Evolutionary conservation across 2,329 filamentous ascomycete genomes (phyloP).

Genomic region (Sclerotiophoma versabilis): DNA sequence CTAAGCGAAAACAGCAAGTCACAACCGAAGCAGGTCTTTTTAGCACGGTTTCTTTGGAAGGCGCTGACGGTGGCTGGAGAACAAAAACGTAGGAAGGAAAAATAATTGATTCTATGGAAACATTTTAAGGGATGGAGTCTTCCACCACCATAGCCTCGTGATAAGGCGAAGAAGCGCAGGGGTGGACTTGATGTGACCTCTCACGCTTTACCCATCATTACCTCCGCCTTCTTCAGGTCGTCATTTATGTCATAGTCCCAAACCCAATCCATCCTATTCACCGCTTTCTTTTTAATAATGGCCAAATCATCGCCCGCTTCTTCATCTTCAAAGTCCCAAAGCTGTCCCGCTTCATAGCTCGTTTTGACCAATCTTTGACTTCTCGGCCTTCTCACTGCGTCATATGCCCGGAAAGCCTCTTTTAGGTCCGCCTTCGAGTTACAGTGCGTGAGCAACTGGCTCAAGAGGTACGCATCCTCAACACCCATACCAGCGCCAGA

Average conservation of each 20-base stretch:
- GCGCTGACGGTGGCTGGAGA: too few species aligned
- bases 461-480: slow-evolving; percentile 60
- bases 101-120: too few species aligned
- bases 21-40: too few species aligned
- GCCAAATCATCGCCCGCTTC: slow-evolving; percentile 44
- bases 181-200: too few species aligned
- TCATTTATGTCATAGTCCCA: slow-evolving; percentile 50
- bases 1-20: too few species aligned
- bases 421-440: slow-evolving; percentile 25
- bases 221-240: slow-evolving; percentile 37
- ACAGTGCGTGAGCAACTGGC: slow-evolving; percentile 44
- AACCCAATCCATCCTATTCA: slow-evolving; percentile 48
- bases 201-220: too few species aligned
- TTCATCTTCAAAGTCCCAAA: slow-evolving; percentile 50
- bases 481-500: slow-evolving; percentile 63
- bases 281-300: slow-evolving; percentile 40
- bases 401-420: slow-evolving; percentile 49
- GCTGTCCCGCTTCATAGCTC: slow-evolving; percentile 49
- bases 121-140: too few species aligned
- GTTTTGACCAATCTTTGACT: slow-evolving; percentile 51
- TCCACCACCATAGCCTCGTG: too few species aligned
- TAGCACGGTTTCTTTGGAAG: too few species aligned
- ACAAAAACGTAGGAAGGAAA: too few species aligned
- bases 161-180: too few species aligned
- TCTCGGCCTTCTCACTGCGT: slow-evolving; percentile 48